phyloP scores from a whole-genome alignment of 768 basidiomycete genomes.

The Boletus pseudo-olivaceus region DNA sequence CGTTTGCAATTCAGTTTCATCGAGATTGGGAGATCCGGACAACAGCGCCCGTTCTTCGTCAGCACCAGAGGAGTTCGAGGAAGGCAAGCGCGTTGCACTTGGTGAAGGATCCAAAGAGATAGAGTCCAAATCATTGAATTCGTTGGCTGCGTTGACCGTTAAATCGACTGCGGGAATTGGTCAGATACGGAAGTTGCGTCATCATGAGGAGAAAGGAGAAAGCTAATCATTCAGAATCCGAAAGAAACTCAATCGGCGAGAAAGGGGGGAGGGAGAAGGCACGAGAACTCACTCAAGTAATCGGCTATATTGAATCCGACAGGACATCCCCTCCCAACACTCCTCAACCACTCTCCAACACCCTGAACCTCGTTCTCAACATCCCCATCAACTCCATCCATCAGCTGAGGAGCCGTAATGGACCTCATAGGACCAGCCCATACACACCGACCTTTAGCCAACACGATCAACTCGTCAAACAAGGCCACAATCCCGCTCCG shows the following conservation, averaged over 20 bases:
- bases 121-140: slow-evolving; percentile 28
- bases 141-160: slow-evolving; percentile 57
- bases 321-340: slow-evolving; percentile 81
- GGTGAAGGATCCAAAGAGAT: slow-evolving; percentile 34
- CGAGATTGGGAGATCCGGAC: slow-evolving; percentile 33
- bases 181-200: not conserved
- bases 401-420: slow-evolving; percentile 1
- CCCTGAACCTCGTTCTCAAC: slow-evolving; percentile 21
- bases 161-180: slow-evolving; percentile 53
- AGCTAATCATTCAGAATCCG: not conserved
- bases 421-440: slow-evolving; percentile 31
- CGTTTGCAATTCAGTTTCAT: slow-evolving; percentile 53
- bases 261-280: not conserved
- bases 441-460: slow-evolving; percentile 70
- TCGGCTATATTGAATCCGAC: slow-evolving; percentile 97
- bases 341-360: slow-evolving; percentile 62
- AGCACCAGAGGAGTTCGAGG: slow-evolving; percentile 42
- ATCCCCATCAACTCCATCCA: slow-evolving; percentile 5
- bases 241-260: no score
- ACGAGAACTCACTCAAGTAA: slow-evolving; percentile 70
- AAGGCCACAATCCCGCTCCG: slow-evolving; percentile 95
- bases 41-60: slow-evolving; percentile 74
- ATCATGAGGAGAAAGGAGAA: not conserved
- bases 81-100: slow-evolving; percentile 25
- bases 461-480: slow-evolving; percentile 86